Conservation (phyloP, 148 eudicot species). For the Vaccinium macrocarpon region DNA sequence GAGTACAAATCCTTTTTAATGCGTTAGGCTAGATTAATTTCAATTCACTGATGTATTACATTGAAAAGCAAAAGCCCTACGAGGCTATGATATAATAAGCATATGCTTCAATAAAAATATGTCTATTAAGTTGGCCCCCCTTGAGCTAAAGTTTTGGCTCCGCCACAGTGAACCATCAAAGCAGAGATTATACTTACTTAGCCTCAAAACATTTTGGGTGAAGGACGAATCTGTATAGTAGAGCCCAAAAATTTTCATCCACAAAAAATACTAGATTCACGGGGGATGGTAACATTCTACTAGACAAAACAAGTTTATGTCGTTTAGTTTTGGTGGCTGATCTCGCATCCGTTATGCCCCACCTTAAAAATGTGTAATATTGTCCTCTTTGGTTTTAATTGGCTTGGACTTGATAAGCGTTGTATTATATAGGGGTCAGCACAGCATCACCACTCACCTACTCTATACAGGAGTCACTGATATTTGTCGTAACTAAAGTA, state of each 20-base stretch:
- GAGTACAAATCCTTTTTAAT: too few relatives aligned
- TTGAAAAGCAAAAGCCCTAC: too few relatives aligned
- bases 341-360: neutral
- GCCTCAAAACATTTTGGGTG: conserved; percentile 2
- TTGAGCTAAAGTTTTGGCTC: too few relatives aligned
- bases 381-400: neutral
- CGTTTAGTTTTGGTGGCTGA: neutral
- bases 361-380: neutral
- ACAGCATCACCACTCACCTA: neutral
- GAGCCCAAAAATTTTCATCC: neutral
- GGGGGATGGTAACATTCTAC: neutral
- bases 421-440: neutral
- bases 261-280: neutral
- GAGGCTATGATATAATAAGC: too few relatives aligned
- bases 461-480: neutral
- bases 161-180: too few relatives aligned
- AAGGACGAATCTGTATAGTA: neutral
- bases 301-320: neutral
- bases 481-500: too few relatives aligned
- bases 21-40: too few relatives aligned
- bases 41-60: too few relatives aligned
- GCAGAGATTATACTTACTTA: neutral
- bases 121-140: too few relatives aligned
- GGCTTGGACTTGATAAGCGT: neutral
- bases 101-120: too few relatives aligned